These are phyloP conservation scores for Fusarium metavorans DNA, from an alignment of 2,329 filamentous ascomycete genomes.

Conservation along the genomic window DNA sequence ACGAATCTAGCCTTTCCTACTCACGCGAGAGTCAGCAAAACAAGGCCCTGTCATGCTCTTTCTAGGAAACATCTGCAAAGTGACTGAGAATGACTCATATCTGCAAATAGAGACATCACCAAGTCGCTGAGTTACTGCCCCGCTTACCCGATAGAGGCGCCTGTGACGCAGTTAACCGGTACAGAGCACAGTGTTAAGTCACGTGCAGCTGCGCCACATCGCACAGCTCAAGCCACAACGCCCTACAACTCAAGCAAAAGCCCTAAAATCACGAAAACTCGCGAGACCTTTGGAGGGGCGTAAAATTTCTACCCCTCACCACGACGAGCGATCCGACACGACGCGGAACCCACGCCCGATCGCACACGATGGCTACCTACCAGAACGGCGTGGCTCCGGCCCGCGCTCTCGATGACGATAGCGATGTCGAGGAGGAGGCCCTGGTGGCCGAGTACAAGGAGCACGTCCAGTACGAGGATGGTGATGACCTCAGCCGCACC, in stretches of 20 bases:
- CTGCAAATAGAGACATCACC: constrained; percentile 16
- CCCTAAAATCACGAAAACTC: constrained; percentile 54
- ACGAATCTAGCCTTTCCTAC: constrained; percentile 11
- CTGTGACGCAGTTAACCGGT: constrained; percentile 43
- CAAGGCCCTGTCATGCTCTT: constrained; percentile 16
- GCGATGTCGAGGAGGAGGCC: constrained; percentile 95
- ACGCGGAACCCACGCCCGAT: constrained; percentile 47
- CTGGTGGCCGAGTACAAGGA: constrained; percentile 96
- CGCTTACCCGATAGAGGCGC: constrained; percentile 48
- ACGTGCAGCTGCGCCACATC: background rate
- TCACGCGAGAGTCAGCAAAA: constrained; percentile 36
- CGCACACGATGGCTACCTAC: constrained; percentile 68
- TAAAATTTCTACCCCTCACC: constrained; percentile 53
- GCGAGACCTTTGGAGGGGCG: constrained; percentile 45
- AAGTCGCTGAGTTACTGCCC: constrained; percentile 36
- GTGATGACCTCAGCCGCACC: constrained; percentile 82
- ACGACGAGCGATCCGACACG: constrained; percentile 42
- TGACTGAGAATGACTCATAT: constrained; percentile 47
- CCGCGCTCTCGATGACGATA: constrained; percentile 80
- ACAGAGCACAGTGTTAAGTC: background rate
- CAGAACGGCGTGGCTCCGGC: constrained; percentile 71
- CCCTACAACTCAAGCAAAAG: constrained; percentile 51
- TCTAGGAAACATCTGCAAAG: constrained; percentile 21
- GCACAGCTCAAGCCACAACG: background rate
- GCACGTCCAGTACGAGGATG: constrained; percentile 94